phyloP scores from a whole-genome alignment of 345 rosid species.

The Pugionium cornutum region DNA sequence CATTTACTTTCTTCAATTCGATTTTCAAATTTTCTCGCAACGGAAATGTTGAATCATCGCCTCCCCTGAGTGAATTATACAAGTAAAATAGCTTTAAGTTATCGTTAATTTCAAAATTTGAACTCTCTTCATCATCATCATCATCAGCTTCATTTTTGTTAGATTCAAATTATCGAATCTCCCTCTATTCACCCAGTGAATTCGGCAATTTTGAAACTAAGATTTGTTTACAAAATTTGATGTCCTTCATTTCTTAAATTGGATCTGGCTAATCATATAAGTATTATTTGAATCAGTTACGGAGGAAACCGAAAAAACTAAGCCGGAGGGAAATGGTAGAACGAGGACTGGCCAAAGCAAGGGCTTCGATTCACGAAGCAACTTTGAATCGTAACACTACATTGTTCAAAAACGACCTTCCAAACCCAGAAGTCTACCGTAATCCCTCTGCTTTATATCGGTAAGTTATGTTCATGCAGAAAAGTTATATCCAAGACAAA shows the following conservation, averaged over 20 bases:
- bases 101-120: not conserved
- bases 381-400: slow-evolving; percentile 37
- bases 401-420: slow-evolving; percentile 31
- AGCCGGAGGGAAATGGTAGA: slow-evolving; percentile 48
- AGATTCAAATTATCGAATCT: too few relatives aligned
- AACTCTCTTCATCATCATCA: too few relatives aligned
- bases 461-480: slow-evolving; percentile 43
- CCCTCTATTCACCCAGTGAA: too few relatives aligned
- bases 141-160: too few relatives aligned
- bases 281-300: slow-evolving; percentile 19
- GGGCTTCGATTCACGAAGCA: slow-evolving; percentile 62
- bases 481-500: not conserved
- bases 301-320: slow-evolving; percentile 46
- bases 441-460: slow-evolving; percentile 59
- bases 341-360: slow-evolving; percentile 61
- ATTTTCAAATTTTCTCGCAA: slow-evolving; percentile 12
- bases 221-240: too few relatives aligned
- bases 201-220: too few relatives aligned
- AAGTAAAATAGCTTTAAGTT: not conserved
- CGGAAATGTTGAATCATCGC: slow-evolving; percentile 2
- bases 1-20: not conserved
- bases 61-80: not conserved
- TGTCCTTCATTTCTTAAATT: too few relatives aligned
- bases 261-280: too few relatives aligned
- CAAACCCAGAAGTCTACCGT: slow-evolving; percentile 44